Evolutionary conservation across 371 early-diverging fungal species (phyloP), one percentile per base, ranked within the genome.

Genomic region (Sporodiniella umbellata): DNA sequence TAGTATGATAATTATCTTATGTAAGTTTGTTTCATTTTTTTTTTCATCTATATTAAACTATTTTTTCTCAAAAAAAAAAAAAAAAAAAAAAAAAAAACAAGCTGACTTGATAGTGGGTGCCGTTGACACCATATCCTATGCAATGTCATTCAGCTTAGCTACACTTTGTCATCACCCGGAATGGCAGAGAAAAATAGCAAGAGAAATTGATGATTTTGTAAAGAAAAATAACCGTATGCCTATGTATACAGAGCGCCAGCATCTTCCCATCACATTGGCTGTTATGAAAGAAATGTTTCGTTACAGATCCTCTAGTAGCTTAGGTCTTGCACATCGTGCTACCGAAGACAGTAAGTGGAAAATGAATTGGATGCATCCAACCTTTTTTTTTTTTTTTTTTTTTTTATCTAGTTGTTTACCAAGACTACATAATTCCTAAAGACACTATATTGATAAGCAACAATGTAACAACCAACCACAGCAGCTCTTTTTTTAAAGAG

Each of bases 161-260:
- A 26, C 51, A 14, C 19, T 55, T 30, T 60, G 55, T 24, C 26
- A 55, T 19, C 10, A 51, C 19, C 60, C 55, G 4, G 48, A 55
- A 3, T 28, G 42, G 4, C 60, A 60, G 31, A 39, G 47, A 7
- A 44, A 23, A 12, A 31, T 44, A 0, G 14, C 25, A 8, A 24
- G 11, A n/a, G 60, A 60, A 48, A 42, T 60, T 14, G 60, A 60
- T 46, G 11, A 22, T 0, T 60, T 51, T 31, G 42, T 61, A 6
- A 10, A 15, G 40, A 14, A n/a, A 15, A 1, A 61, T 17, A 35
- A 45, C 25, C 43, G 48, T 2, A 0, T 48, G 10, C 62, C 62
- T 6, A 22, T 23, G 0, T 60, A 54, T 37, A 23, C 12, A 15
- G 60, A 59, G 19, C 48, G 61, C 10, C 15, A 18, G 2, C 33